phyloP scores from a whole-genome alignment of 1,284 basidiomycete genomes.

The Gymnopus androsaceus region DNA sequence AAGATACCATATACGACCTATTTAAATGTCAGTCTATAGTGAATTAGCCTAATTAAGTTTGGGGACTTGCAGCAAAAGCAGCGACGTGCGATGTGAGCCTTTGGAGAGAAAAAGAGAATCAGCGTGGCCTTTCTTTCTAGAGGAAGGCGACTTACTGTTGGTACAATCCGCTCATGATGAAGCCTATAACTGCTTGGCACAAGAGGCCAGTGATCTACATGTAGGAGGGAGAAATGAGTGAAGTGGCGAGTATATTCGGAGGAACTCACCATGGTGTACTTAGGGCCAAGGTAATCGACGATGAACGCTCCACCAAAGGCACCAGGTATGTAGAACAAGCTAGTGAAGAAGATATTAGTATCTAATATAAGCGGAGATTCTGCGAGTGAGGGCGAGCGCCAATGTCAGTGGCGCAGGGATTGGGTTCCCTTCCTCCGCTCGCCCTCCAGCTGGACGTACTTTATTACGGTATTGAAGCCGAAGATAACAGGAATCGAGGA shows the following conservation, averaged over 20 bases:
- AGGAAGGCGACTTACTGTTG: slow-evolving; percentile 35
- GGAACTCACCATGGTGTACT: slow-evolving; percentile 67
- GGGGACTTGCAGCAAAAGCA: slow-evolving; percentile 67
- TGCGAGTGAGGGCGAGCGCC: no score
- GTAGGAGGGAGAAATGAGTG: slow-evolving; percentile 1
- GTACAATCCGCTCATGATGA: slow-evolving; percentile 86
- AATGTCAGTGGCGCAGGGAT: no score
- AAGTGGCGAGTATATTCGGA: not conserved
- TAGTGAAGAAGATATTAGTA: slow-evolving; percentile 29
- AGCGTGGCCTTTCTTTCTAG: not conserved
- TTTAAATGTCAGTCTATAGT: not conserved
- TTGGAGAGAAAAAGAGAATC: slow-evolving; percentile 1
- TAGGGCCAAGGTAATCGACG: slow-evolving; percentile 75
- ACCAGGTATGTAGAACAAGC: slow-evolving; percentile 76
- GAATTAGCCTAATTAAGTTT: not conserved
- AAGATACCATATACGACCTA: slow-evolving; percentile 91
- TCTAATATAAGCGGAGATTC: no score
- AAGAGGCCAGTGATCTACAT: slow-evolving; percentile 68
- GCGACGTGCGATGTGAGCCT: slow-evolving; percentile 66
- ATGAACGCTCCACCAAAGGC: slow-evolving; percentile 78
- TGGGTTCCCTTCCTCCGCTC: no score
- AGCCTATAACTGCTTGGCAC: slow-evolving; percentile 72
- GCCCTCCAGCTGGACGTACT: slow-evolving; percentile 54
- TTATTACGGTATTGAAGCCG: slow-evolving; percentile 79
- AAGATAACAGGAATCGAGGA: slow-evolving; percentile 60